phyloP scores from a whole-genome alignment of 345 rosid genomes.

The Leavenworthia alabamica region DNA sequence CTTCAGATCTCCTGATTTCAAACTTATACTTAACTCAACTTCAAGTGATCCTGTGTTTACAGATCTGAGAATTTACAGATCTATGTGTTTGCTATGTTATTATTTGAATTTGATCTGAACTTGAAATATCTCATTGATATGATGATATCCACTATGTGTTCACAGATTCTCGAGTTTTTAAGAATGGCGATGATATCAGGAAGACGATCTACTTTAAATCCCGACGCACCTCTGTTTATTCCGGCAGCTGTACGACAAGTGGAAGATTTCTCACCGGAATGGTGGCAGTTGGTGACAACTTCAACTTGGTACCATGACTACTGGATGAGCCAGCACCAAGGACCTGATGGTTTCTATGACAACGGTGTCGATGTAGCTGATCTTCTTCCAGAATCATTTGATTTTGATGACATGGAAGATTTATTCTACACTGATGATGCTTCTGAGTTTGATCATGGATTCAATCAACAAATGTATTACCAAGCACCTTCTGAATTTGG shows the following conservation, averaged over 20 bases:
- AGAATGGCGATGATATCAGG: constrained; percentile 75
- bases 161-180: constrained; percentile 21
- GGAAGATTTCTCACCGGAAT: constrained; percentile 90
- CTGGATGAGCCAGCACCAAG: constrained; percentile 76
- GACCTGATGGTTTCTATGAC: constrained; percentile 47
- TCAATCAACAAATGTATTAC: constrained; percentile 6
- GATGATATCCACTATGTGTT: background rate
- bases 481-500: constrained; percentile 27
- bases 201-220: constrained; percentile 70
- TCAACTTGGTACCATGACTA: constrained; percentile 74
- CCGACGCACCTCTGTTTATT: constrained; percentile 74
- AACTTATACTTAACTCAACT: background rate
- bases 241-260: constrained; percentile 77
- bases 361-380: constrained; percentile 40
- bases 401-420: constrained; percentile 50
- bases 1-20: constrained; percentile 9
- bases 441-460: constrained; percentile 37
- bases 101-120: background rate
- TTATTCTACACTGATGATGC: constrained; percentile 41
- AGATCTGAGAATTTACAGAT: background rate
- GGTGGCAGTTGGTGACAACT: constrained; percentile 88
- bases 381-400: constrained; percentile 61
- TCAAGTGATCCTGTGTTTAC: background rate
- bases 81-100: background rate
- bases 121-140: background rate